Percentiles rank a stretch among this genome's conserved stretches.
Conservation (phyloP, 805 yeast genomes). For the Lipomyces kockii region DNA sequence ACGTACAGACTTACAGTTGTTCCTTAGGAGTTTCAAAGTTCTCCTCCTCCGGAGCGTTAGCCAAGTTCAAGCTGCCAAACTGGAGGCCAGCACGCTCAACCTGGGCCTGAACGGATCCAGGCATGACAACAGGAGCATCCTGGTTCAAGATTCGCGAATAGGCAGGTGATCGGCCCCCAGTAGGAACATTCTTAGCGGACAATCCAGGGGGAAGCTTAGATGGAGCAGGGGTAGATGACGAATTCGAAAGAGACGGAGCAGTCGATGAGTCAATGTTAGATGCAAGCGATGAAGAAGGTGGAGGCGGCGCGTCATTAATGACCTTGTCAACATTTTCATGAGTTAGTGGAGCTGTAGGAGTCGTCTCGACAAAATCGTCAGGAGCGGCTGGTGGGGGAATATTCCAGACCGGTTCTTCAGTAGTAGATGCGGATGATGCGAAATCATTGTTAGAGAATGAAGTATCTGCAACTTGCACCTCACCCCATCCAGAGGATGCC, state of each 20-base stretch:
- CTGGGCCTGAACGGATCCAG: conserved; percentile 54
- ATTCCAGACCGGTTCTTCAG: conserved; percentile 19
- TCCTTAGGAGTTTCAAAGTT: conserved; percentile 18
- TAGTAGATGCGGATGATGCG: neutral
- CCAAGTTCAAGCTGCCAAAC: conserved; percentile 61
- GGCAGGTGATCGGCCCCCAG: conserved; percentile 32
- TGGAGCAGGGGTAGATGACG: conserved; percentile 19
- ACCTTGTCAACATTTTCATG: conserved; percentile 35
- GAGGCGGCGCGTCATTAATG: conserved; percentile 36
- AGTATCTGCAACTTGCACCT: conserved; percentile 8
- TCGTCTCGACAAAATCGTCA: conserved; percentile 13
- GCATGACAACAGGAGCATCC: conserved; percentile 58
- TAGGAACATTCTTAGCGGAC: conserved; percentile 17
- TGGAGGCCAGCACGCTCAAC: conserved; percentile 61
- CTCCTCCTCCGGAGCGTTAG: conserved; percentile 26
- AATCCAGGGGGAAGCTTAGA: conserved; percentile 40
- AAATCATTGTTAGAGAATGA: conserved; percentile 2
- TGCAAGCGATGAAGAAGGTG: conserved; percentile 39
- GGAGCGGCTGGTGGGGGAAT: conserved; percentile 4
- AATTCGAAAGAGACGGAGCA: conserved; percentile 15
- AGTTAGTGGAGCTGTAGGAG: conserved; percentile 34
- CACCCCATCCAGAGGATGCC: conserved; percentile 21
- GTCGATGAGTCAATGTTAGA: conserved; percentile 35
- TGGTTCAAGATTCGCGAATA: conserved; percentile 49
- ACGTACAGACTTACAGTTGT: neutral